Conservation (phyloP, 164 flowering plant species). For the Saururus chinensis region DNA sequence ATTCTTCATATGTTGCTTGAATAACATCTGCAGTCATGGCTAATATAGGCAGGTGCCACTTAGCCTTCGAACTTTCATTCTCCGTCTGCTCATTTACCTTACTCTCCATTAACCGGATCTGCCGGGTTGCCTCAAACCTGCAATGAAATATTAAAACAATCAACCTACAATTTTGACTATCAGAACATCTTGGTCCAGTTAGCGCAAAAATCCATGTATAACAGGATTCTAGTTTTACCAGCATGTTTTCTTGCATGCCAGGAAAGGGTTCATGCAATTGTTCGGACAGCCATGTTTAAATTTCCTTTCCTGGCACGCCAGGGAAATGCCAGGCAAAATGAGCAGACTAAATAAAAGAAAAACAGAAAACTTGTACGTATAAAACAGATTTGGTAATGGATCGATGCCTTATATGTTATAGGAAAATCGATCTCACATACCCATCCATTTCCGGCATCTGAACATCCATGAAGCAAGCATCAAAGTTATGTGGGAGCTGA, state of each 20-base stretch:
- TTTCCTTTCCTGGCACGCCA: too few species aligned
- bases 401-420: background rate
- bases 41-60: conserved; percentile 68
- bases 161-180: too few species aligned
- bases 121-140: conserved; percentile 83
- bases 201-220: too few species aligned
- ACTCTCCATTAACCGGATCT: conserved; percentile 62
- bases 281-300: too few species aligned
- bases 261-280: too few species aligned
- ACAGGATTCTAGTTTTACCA: too few species aligned
- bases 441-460: conserved; percentile 99
- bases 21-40: conserved; percentile 98
- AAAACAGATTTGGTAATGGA: too few species aligned
- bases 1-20: conserved; percentile 75
- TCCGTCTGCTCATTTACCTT: conserved; percentile 36
- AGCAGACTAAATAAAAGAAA: too few species aligned
- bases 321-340: too few species aligned
- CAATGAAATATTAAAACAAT: conserved; percentile 4
- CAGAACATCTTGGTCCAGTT: too few species aligned
- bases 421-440: conserved; percentile 26
- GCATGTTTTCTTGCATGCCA: too few species aligned
- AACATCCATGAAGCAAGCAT: conserved; percentile 99
- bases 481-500: conserved; percentile 62
- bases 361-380: too few species aligned
- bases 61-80: conserved; percentile 17